These are phyloP conservation scores for Spizellomyces sp. DNA, from an alignment of 192 early-diverging fungal species.

Conservation along the genomic window DNA sequence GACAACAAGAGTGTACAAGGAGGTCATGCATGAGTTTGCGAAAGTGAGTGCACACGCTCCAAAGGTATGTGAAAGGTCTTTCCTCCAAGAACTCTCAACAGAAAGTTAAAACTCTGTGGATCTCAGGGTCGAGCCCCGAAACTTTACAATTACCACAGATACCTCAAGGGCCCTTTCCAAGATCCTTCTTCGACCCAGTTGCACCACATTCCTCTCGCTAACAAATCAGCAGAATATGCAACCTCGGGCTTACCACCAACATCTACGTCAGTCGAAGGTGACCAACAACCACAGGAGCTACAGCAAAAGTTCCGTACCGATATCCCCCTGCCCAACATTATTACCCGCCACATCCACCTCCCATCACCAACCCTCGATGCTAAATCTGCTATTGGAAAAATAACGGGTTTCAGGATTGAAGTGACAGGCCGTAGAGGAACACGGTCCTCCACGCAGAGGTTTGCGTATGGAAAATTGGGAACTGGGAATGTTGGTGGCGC, in stretches of 20 bases:
- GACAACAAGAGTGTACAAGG: background rate
- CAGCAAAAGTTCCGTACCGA: slow-evolving; percentile 15
- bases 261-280: background rate
- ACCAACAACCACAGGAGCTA: background rate
- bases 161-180: slow-evolving; percentile 18
- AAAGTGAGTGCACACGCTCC: slow-evolving; percentile 31
- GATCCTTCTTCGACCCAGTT: slow-evolving; percentile 3
- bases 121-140: slow-evolving; percentile 17
- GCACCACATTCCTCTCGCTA: slow-evolving; percentile 21
- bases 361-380: slow-evolving; percentile 24
- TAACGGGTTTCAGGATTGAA: slow-evolving; percentile 49
- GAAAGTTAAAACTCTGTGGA: background rate
- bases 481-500: slow-evolving; percentile 28
- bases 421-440: slow-evolving; percentile 45
- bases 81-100: background rate
- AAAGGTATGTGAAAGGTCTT: slow-evolving; percentile 15
- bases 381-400: slow-evolving; percentile 33
- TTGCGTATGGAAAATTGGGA: slow-evolving; percentile 45
- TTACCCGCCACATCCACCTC: slow-evolving; percentile 34
- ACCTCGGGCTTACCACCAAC: background rate
- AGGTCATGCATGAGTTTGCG: slow-evolving; percentile 12
- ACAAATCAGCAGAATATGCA: slow-evolving; percentile 18
- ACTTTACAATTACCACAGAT: slow-evolving; percentile 25
- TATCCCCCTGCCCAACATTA: slow-evolving; percentile 42
- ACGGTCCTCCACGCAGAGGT: slow-evolving; percentile 33